A percentile compares a stretch with the other conserved stretches of the same genome.
Conservation (phyloP, 129 eudicot species). For the Sambucus nigra region DNA sequence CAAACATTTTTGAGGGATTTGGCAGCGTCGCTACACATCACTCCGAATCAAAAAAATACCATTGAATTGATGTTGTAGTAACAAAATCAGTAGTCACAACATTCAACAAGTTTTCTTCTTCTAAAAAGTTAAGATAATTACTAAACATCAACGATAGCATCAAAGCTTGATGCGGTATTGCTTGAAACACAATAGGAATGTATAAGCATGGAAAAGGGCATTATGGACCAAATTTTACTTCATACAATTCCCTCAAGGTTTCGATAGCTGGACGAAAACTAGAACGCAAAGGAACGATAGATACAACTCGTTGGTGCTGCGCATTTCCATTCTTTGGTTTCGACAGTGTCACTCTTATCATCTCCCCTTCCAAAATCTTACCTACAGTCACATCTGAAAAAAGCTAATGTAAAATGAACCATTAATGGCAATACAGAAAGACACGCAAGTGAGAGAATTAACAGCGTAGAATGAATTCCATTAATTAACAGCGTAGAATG, state of each 20-base stretch:
- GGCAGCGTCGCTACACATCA: no score
- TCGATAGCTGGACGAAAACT: conserved; percentile 58
- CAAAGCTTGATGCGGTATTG: no score
- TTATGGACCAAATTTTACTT: conserved; percentile 27
- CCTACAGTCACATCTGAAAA: conserved; percentile 56
- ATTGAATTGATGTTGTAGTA: no score
- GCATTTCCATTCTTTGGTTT: conserved; percentile 90
- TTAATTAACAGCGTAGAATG: no score
- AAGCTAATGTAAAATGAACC: no score
- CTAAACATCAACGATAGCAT: no score
- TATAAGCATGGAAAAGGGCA: not conserved
- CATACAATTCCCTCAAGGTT: conserved; percentile 41
- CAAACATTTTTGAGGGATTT: no score
- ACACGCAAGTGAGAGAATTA: not conserved
- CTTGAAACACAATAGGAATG: not conserved
- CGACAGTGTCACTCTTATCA: conserved; percentile 61
- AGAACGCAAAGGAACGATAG: conserved; percentile 65
- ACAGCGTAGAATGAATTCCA: not conserved
- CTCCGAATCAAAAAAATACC: no score
- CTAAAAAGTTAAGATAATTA: no score
- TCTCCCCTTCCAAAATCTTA: conserved; percentile 77
- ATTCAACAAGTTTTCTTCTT: no score
- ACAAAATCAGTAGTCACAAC: no score
- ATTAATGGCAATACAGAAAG: not conserved
- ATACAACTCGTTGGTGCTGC: conserved; percentile 74